Evolutionary conservation across 352 stramenopile genomes (phyloP), one percentile per base, ranked within the genome.

Genomic region (Pythium dissimile): DNA sequence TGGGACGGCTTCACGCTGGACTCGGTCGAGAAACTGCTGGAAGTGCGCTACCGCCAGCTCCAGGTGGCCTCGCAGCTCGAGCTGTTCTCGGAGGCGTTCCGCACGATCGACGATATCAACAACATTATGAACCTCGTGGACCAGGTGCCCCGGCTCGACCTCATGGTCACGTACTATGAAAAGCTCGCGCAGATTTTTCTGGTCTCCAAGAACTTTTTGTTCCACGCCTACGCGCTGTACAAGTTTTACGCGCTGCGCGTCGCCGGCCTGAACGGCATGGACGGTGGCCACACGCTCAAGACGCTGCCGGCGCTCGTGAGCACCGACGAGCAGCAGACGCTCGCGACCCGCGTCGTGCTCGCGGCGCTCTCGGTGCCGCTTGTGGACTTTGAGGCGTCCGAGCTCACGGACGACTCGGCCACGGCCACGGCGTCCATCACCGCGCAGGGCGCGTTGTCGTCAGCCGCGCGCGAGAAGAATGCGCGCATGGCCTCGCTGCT

Each of bases 71-170:
- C 89, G 26, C 69, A 89, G 42, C 77, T 99, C 15, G 92, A 98
- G 66, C 80, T 99, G 30, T 99, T 97, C 77, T 98, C 90, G 3
- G 97, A 99, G 71, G 96, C 92, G 26, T 99, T 99, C 78, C 90
- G 96, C 49, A 99, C 96, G 13, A 97, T 99, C 31, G 97, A 99
- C 72, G 97, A 99, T 75, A 99, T 99, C 71, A 98, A 99, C 83
- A 97, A 88, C 61, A 98, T 99, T 73, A 94, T 99, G 70, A 88
- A 81, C 56, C 53, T 92, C 10, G 77, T 88, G 21, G 82, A 93
- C 59, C 79, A 91, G 58, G 80, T 92, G 21, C 94, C 95, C 31
- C 98, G 97, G 48, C 77, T 96, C 24, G 92, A 98, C 38, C 76
- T 98, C 45, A 97, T 99, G 74, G 92, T 97, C 15, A 97, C 89